phyloP scores from a whole-genome alignment of 805 yeast genomes.

The Saccharomycopsis malanga region DNA sequence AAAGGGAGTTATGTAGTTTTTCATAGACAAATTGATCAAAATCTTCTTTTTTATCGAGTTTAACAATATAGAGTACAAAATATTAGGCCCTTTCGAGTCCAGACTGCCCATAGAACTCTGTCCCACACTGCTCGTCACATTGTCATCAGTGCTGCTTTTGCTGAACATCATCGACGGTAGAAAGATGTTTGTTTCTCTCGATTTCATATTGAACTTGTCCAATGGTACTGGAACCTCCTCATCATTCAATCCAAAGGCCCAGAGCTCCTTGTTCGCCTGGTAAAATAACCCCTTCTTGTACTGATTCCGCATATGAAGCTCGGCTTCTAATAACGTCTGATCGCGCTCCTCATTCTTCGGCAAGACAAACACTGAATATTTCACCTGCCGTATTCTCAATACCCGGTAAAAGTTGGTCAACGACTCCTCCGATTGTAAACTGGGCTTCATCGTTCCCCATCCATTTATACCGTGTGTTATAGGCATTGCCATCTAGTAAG shows the following conservation, averaged over 20 bases:
- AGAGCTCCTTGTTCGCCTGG: constrained; percentile 35
- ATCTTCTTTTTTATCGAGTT: constrained; percentile 34
- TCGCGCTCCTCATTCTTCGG: constrained; percentile 33
- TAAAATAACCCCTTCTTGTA: constrained; percentile 33
- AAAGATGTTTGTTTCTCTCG: constrained; percentile 20
- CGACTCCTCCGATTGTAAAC: constrained; percentile 17
- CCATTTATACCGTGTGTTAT: no score
- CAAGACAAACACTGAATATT: constrained; percentile 20
- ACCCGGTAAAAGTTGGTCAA: constrained; percentile 20
- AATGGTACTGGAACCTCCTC: constrained; percentile 31
- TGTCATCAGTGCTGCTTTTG: constrained; percentile 21
- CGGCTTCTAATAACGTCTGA: constrained; percentile 37
- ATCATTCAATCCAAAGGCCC: constrained; percentile 38
- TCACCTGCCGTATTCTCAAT: constrained; percentile 15
- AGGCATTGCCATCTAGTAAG: no score
- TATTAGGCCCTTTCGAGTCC: constrained; percentile 7
- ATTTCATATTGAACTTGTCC: constrained; percentile 21
- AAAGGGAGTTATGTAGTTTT: constrained; percentile 39
- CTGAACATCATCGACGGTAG: constrained; percentile 22
- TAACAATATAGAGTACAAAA: constrained; percentile 17
- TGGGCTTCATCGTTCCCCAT: constrained; percentile 11
- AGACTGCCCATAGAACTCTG: neutral
- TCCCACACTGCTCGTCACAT: constrained; percentile 6
- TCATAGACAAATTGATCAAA: constrained; percentile 29
- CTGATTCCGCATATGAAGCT: constrained; percentile 31